Evolutionary conservation across 2,329 filamentous ascomycete genomes (phyloP).

Genomic region (Aspergillus eucalypticola): DNA sequence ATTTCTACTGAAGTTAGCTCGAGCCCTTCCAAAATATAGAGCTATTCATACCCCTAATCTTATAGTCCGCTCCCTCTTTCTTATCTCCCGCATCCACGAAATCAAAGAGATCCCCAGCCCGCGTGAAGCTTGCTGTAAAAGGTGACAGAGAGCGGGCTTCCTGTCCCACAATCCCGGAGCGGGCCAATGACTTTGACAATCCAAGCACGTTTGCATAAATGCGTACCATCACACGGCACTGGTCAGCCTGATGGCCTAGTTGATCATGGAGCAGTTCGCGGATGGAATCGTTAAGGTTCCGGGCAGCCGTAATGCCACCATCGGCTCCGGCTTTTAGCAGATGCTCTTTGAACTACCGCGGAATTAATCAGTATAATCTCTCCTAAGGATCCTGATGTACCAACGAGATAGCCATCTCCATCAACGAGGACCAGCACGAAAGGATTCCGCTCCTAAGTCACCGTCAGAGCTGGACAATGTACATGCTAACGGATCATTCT

Average conservation of each 20-base stretch:
- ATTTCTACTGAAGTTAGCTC: slow-evolving; percentile 31
- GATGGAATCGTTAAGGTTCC: slow-evolving; percentile 54
- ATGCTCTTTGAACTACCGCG: slow-evolving; percentile 59
- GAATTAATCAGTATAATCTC: slow-evolving; percentile 56
- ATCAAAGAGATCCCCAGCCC: slow-evolving; percentile 60
- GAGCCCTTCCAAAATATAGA: neutral
- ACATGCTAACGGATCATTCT: neutral
- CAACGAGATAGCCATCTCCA: slow-evolving; percentile 58
- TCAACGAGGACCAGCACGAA: slow-evolving; percentile 65
- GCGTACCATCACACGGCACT: slow-evolving; percentile 57
- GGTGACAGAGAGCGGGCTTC: slow-evolving; percentile 59
- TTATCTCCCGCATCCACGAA: slow-evolving; percentile 63
- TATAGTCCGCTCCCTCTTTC: slow-evolving; percentile 62
- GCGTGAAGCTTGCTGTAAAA: slow-evolving; percentile 59
- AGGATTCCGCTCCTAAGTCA: slow-evolving; percentile 51
- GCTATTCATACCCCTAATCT: slow-evolving; percentile 53
- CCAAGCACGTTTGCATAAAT: slow-evolving; percentile 59
- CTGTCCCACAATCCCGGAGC: slow-evolving; percentile 51
- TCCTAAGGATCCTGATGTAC: neutral
- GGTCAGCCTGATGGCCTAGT: slow-evolving; percentile 49
- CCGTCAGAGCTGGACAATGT: slow-evolving; percentile 8
- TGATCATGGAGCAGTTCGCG: slow-evolving; percentile 46
- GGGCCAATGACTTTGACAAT: slow-evolving; percentile 54
- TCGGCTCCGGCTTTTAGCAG: slow-evolving; percentile 51
- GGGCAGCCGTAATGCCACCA: slow-evolving; percentile 59